phyloP scores from a whole-genome alignment of 805 yeast genomes.

The Wickerhamomyces subpelliculosus region DNA sequence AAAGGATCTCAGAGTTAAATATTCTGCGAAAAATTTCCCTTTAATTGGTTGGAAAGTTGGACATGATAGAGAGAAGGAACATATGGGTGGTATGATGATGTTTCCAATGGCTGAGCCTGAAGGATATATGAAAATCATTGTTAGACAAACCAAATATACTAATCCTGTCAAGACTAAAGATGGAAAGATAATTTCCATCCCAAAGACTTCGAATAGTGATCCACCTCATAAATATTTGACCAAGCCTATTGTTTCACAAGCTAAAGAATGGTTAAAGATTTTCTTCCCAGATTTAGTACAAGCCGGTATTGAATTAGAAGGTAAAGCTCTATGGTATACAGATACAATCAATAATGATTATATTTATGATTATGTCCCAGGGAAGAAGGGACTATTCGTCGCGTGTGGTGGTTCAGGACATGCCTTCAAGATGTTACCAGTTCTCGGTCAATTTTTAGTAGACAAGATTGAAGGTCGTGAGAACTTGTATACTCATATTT shows the following conservation, averaged over 20 bases:
- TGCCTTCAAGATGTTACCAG: slow-evolving; percentile 29
- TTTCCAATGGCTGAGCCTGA: slow-evolving; percentile 27
- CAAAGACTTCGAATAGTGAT: slow-evolving; percentile 1
- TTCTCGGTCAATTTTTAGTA: slow-evolving; percentile 24
- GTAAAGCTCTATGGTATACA: slow-evolving; percentile 25
- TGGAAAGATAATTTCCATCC: not conserved
- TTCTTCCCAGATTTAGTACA: slow-evolving; percentile 14
- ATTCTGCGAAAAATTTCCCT: slow-evolving; percentile 27
- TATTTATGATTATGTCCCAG: slow-evolving; percentile 27
- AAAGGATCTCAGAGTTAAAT: slow-evolving; percentile 26
- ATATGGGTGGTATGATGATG: slow-evolving; percentile 25
- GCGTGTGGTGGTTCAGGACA: slow-evolving; percentile 31
- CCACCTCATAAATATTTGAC: slow-evolving; percentile 6
- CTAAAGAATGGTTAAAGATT: not conserved
- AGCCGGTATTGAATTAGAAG: slow-evolving; percentile 22
- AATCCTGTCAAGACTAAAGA: slow-evolving; percentile 17
- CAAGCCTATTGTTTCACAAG: not conserved
- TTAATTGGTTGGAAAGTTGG: slow-evolving; percentile 28
- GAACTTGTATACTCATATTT: slow-evolving; percentile 9
- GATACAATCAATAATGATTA: slow-evolving; percentile 25
- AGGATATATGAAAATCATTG: slow-evolving; percentile 29
- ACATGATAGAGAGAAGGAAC: slow-evolving; percentile 23
- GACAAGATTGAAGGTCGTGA: slow-evolving; percentile 10
- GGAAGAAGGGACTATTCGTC: slow-evolving; percentile 22
- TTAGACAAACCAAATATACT: slow-evolving; percentile 29